Percentiles rank a stretch among this genome's conserved stretches.
phyloP scores from a whole-genome alignment of 169 alveolate species.

The Eimeria sp. region DNA sequence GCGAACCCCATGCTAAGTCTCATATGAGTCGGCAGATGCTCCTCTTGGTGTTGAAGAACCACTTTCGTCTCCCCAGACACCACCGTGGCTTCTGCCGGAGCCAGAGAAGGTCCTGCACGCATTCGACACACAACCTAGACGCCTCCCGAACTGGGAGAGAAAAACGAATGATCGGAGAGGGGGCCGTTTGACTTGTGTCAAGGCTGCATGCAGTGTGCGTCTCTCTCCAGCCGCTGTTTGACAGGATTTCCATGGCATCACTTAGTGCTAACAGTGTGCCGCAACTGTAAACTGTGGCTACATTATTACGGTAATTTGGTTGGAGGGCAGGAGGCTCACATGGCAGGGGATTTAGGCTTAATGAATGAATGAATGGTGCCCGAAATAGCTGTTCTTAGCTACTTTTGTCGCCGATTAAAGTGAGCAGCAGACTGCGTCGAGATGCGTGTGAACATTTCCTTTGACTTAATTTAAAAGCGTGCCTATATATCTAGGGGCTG shows the following conservation, averaged over 20 bases:
- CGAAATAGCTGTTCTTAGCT: not conserved
- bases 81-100: conserved; percentile 3
- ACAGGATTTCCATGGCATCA: not conserved
- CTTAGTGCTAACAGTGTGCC: conserved; percentile 22
- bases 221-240: not conserved
- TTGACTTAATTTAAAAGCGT: not conserved
- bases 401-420: not conserved
- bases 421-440: not conserved
- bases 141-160: conserved; percentile 5
- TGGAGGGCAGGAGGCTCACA: not conserved
- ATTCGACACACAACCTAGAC: not conserved
- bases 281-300: not conserved
- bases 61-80: not conserved
- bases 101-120: not conserved
- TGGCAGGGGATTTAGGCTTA: not conserved
- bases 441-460: conserved; percentile 12
- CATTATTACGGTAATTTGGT: not conserved
- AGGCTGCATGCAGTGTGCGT: not conserved
- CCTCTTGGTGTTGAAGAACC: not conserved
- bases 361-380: not conserved
- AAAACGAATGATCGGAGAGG: not conserved
- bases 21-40: not conserved
- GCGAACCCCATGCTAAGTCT: conserved; percentile 88
- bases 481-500: not conserved
- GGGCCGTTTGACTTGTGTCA: not conserved